phyloP scores from a whole-genome alignment of 2,329 filamentous ascomycete species.

The Epicoccum nigrum region DNA sequence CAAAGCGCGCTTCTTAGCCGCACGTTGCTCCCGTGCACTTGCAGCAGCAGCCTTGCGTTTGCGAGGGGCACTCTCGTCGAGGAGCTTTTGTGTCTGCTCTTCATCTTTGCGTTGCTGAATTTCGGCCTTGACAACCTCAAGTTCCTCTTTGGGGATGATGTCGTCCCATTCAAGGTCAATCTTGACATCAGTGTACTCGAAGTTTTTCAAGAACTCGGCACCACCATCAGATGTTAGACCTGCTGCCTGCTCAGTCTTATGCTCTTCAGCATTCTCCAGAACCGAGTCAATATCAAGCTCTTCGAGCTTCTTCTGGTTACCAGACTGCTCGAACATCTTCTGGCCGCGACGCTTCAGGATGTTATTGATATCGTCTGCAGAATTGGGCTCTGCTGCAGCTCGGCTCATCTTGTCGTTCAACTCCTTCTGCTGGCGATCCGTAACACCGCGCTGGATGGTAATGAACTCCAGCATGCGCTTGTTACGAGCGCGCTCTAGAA shows the following conservation, averaged over 20 bases:
- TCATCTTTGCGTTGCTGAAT: slow-evolving; percentile 86
- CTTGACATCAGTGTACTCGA: slow-evolving; percentile 97
- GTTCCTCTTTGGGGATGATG: slow-evolving; percentile 92
- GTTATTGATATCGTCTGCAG: slow-evolving; percentile 91
- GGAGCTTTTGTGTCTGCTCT: slow-evolving; percentile 78
- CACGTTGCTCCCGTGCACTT: slow-evolving; percentile 68
- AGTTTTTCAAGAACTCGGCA: slow-evolving; percentile 89
- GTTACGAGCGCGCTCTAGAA: slow-evolving; percentile 93
- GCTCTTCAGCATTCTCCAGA: slow-evolving; percentile 93
- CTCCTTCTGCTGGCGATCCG: slow-evolving; percentile 87
- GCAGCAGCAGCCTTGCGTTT: slow-evolving; percentile 68
- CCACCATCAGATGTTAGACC: slow-evolving; percentile 94
- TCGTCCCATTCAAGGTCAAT: slow-evolving; percentile 97
- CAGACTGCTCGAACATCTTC: slow-evolving; percentile 97
- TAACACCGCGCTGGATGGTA: slow-evolving; percentile 95
- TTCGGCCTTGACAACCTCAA: slow-evolving; percentile 86
- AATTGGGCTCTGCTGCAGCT: slow-evolving; percentile 78
- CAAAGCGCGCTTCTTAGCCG: slow-evolving; percentile 71
- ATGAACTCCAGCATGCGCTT: slow-evolving; percentile 97
- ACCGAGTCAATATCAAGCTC: slow-evolving; percentile 98
- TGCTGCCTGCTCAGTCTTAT: slow-evolving; percentile 93
- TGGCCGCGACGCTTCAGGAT: slow-evolving; percentile 98
- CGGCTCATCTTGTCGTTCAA: slow-evolving; percentile 71
- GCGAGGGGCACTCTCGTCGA: slow-evolving; percentile 85
- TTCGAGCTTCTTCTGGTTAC: slow-evolving; percentile 95